Conservation (phyloP, 2,329 filamentous ascomycete species). For the Coniella vitis region DNA sequence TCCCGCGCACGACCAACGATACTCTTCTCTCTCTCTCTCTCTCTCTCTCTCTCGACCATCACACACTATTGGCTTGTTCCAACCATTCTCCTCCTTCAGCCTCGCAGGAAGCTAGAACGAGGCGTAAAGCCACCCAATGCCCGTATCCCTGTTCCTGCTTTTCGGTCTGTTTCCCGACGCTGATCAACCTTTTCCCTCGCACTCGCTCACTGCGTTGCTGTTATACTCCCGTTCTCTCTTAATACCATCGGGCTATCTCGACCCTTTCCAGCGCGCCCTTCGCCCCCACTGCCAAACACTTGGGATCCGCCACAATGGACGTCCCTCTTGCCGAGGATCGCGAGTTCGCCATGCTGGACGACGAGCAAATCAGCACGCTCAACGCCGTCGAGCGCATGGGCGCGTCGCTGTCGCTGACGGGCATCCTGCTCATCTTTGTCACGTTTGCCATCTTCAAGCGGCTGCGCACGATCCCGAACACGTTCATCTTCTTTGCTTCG, state of each 20-base stretch:
- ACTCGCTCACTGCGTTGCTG: too few relatives aligned
- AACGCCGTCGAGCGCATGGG: conserved; percentile 46
- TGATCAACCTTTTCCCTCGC: too few relatives aligned
- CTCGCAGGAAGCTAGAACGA: too few relatives aligned
- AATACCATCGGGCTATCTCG: neutral
- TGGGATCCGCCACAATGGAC: conserved; percentile 6
- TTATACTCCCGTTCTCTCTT: too few relatives aligned
- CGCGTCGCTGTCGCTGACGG: conserved; percentile 44
- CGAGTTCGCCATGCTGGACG: conserved; percentile 16
- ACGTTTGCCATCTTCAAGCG: conserved; percentile 44
- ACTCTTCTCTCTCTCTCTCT: too few relatives aligned
- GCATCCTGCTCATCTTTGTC: conserved; percentile 45
- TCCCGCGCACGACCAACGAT: too few relatives aligned
- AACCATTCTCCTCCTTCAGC: too few relatives aligned
- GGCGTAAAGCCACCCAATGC: too few relatives aligned
- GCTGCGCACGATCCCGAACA: conserved; percentile 52
- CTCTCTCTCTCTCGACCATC: neutral
- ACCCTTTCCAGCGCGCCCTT: neutral
- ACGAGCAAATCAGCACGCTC: conserved; percentile 33
- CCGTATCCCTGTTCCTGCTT: too few relatives aligned
- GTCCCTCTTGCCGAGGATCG: conserved; percentile 15
- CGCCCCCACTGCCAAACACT: neutral
- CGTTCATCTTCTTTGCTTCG: conserved; percentile 56
- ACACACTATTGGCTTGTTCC: too few relatives aligned
- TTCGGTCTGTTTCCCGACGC: too few relatives aligned